Conservation (phyloP, 108 stramenopile genomes). For the Pseudonitzschia multiseries region DNA sequence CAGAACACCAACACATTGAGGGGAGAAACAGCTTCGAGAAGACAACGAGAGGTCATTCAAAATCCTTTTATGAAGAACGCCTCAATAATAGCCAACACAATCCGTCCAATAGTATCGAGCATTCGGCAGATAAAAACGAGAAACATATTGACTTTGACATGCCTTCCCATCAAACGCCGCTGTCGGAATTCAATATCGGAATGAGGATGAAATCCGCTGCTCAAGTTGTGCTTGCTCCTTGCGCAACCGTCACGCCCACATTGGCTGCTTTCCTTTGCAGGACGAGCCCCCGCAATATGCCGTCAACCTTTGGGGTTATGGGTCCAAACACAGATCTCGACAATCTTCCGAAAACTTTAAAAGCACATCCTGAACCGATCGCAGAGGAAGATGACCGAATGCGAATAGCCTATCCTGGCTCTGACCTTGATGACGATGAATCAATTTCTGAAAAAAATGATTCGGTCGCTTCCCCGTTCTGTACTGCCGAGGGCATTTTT, state of each 20-base stretch:
- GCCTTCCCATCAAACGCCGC: conserved; percentile 5
- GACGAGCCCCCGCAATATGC: conserved; percentile 20
- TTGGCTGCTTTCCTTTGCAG: conserved; percentile 36
- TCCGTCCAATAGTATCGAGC: not conserved
- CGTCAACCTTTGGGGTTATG: not conserved
- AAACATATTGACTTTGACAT: conserved; percentile 3
- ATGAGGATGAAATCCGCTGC: conserved; percentile 71
- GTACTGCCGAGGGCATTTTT: conserved; percentile 15
- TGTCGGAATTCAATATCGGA: conserved; percentile 44
- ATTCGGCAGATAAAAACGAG: not conserved
- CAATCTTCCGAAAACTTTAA: conserved; percentile 1
- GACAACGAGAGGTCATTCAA: conserved; percentile 8
- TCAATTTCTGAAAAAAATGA: conserved; percentile 6
- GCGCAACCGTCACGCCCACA: conserved; percentile 69
- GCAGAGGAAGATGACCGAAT: conserved; percentile 1
- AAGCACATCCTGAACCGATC: not conserved
- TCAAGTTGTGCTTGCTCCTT: conserved; percentile 81
- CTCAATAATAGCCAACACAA: not conserved
- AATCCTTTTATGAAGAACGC: not conserved
- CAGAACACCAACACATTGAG: conserved; percentile 17
- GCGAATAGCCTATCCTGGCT: conserved; percentile 42
- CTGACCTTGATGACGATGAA: conserved; percentile 64
- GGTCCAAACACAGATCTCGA: not conserved
- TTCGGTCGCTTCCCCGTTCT: not conserved
- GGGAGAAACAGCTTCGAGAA: conserved; percentile 28